phyloP scores from a whole-genome alignment of 805 yeast genomes.

The Clavispora asparagi region DNA sequence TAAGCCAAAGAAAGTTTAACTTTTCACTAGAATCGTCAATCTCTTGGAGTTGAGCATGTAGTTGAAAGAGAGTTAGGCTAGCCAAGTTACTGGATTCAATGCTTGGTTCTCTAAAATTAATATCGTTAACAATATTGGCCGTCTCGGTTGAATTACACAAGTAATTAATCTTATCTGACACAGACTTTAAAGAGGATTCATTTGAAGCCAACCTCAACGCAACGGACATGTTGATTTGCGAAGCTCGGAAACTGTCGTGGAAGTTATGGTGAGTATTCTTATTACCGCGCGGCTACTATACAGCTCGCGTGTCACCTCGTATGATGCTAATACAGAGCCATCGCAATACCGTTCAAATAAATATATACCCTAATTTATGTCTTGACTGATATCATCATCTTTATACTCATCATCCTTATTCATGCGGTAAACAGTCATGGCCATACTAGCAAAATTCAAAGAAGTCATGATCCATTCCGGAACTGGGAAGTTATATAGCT shows the following conservation, averaged over 20 bases:
- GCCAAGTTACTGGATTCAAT: background rate
- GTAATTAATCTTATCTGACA: background rate
- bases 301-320: background rate
- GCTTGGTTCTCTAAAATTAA: background rate
- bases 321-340: too few relatives aligned
- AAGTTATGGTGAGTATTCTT: background rate
- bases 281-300: background rate
- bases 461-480: slow-evolving; percentile 40
- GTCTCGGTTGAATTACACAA: background rate
- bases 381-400: slow-evolving; percentile 40
- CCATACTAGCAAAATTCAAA: slow-evolving; percentile 39
- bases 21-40: background rate
- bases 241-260: background rate
- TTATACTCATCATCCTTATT: slow-evolving; percentile 42
- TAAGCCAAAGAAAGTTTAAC: slow-evolving; percentile 21
- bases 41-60: background rate
- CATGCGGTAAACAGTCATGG: slow-evolving; percentile 45
- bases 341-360: background rate
- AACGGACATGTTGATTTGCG: slow-evolving; percentile 4
- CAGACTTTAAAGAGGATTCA: background rate
- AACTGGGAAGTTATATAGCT: slow-evolving; percentile 28
- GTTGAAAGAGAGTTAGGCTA: background rate
- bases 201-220: slow-evolving; percentile 4
- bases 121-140: background rate
- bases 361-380: slow-evolving; percentile 21